Evolutionary conservation across 176 grass and related monocot genomes (phyloP).

Genomic region (Hordeum vulgare): MorexV3_pseudomolecules_assembly NC_058522.1:366107773-366108272

Average conservation of each 20-base stretch:
- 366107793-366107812: background rate
- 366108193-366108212: background rate
- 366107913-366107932: background rate
- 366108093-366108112: background rate
- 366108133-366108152: background rate
- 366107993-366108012: background rate
- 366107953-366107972: background rate
- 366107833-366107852: no score
- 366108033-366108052: background rate
- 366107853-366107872: no score
- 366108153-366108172: background rate
- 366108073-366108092: background rate
- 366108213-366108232: no score
- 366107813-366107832: background rate
- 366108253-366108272: no score
- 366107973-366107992: background rate
- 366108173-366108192: background rate
- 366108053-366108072: background rate
- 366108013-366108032: slow-evolving; percentile 7
- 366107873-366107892: background rate
- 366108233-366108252: no score
- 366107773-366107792: background rate
- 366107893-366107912: background rate
- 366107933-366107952: background rate
- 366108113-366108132: background rate